These are phyloP conservation scores for Quercus parvula DNA, from an alignment of 306 rosid species.

Conservation along the genomic window DNA sequence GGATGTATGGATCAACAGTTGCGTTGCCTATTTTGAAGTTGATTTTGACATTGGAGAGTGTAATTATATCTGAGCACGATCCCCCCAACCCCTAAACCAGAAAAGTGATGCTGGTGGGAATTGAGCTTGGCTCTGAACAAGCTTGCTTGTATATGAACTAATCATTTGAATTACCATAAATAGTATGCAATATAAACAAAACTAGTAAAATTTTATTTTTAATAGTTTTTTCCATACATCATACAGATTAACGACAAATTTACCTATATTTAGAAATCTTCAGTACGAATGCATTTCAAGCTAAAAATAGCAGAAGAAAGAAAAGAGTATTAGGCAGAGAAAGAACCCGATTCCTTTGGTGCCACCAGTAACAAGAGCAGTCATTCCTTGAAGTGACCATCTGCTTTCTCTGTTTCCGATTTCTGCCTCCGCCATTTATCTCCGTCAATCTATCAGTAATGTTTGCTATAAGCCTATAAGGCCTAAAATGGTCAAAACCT, in stretches of 20 bases:
- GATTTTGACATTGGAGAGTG: not conserved
- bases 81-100: not conserved
- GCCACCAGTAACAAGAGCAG: conserved; percentile 15
- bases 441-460: not conserved
- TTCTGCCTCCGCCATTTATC: not conserved
- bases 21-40: not conserved
- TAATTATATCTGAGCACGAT: not conserved
- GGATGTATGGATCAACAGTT: not conserved
- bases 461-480: not conserved
- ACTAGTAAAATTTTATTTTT: too few relatives aligned
- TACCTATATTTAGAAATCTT: too few relatives aligned
- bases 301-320: too few relatives aligned
- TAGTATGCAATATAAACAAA: too few relatives aligned
- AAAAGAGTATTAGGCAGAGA: not conserved
- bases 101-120: not conserved
- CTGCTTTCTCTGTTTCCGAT: not conserved
- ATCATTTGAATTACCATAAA: too few relatives aligned
- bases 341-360: conserved; percentile 17
- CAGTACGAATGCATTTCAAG: not conserved
- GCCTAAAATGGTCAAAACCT: too few relatives aligned
- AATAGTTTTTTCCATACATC: too few relatives aligned
- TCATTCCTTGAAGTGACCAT: conserved; percentile 6
- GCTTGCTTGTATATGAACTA: too few relatives aligned
- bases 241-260: too few relatives aligned
- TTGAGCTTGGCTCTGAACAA: not conserved